A percentile compares a stretch with the other conserved stretches of the same genome.
Conservation (phyloP, 306 rosid species). For the Abrus precatorius region DNA sequence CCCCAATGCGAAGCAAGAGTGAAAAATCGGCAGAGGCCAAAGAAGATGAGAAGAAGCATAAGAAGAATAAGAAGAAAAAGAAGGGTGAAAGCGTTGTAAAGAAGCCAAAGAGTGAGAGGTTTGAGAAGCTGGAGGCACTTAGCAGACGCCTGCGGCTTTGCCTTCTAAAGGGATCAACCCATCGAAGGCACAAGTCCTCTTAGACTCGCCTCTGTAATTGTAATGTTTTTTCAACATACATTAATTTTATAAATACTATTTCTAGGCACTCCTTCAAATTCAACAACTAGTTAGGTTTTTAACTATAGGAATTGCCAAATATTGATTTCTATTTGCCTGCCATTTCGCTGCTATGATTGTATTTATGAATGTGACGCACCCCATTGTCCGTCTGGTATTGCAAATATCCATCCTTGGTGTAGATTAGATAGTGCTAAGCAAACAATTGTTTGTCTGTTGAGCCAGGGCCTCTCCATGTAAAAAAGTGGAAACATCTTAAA, state of each 20-base stretch:
- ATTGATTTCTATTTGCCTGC: constrained; percentile 36
- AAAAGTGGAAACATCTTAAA: too few species aligned
- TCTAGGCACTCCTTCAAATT: constrained; percentile 25
- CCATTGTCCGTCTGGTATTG: not conserved
- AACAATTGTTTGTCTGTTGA: too few species aligned
- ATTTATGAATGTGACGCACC: constrained; percentile 10
- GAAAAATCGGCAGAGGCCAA: constrained; percentile 50
- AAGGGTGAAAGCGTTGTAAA: constrained; percentile 54
- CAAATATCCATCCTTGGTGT: not conserved
- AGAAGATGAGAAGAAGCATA: constrained; percentile 58
- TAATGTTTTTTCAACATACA: constrained; percentile 14
- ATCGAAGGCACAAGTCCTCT: constrained; percentile 63
- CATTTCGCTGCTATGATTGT: constrained; percentile 23
- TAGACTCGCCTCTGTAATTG: constrained; percentile 42
- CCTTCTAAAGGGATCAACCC: constrained; percentile 75
- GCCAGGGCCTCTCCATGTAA: too few species aligned
- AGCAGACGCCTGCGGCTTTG: constrained; percentile 80
- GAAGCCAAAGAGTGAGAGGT: constrained; percentile 73
- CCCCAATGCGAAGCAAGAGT: constrained; percentile 65
- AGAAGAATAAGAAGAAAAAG: constrained; percentile 50
- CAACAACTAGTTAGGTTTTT: constrained; percentile 24
- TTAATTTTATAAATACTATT: constrained; percentile 1
- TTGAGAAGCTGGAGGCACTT: constrained; percentile 86
- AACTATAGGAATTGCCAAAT: constrained; percentile 39
- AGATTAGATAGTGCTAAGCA: too few species aligned